Evolutionary conservation across 768 basidiomycete genomes (phyloP).

Genomic region (Hortiboletus campestris): DNA sequence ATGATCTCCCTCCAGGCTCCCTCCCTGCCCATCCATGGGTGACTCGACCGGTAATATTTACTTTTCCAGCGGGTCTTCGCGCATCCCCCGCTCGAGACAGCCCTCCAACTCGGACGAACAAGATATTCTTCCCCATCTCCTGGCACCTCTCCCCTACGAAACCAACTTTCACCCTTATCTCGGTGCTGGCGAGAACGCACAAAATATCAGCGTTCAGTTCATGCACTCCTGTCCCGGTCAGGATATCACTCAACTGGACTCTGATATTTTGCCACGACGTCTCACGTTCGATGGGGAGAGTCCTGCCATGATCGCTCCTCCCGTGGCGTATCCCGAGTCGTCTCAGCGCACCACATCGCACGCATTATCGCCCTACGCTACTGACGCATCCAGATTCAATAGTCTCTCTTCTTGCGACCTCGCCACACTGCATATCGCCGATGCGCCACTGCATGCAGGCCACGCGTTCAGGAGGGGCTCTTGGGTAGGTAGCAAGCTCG

Average conservation of each 20-base stretch:
- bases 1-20: slow-evolving; percentile 22
- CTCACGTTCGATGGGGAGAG: slow-evolving; percentile 6
- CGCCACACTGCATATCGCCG: slow-evolving; percentile 5
- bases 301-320: neutral
- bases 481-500: slow-evolving; percentile 22
- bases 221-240: slow-evolving; percentile 23
- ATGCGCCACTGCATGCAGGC: slow-evolving; percentile 6
- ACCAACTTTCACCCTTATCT: slow-evolving; percentile 16
- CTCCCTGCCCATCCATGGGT: slow-evolving; percentile 18
- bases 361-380: slow-evolving; percentile 13
- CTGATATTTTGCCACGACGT: slow-evolving; percentile 24
- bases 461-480: slow-evolving; percentile 23
- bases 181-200: slow-evolving; percentile 8
- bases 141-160: slow-evolving; percentile 15
- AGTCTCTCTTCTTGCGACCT: slow-evolving; percentile 12
- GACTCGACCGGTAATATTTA: slow-evolving; percentile 16
- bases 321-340: slow-evolving; percentile 28
- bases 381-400: slow-evolving; percentile 12
- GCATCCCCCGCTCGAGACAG: slow-evolving; percentile 9
- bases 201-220: slow-evolving; percentile 34
- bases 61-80: slow-evolving; percentile 12
- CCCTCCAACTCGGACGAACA: slow-evolving; percentile 15
- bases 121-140: slow-evolving; percentile 19
- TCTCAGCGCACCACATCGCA: slow-evolving; percentile 32
- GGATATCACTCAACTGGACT: slow-evolving; percentile 25